These are phyloP conservation scores for Pholiota microspora DNA, from an alignment of 768 basidiomycete genomes.

Conservation along the genomic window DNA sequence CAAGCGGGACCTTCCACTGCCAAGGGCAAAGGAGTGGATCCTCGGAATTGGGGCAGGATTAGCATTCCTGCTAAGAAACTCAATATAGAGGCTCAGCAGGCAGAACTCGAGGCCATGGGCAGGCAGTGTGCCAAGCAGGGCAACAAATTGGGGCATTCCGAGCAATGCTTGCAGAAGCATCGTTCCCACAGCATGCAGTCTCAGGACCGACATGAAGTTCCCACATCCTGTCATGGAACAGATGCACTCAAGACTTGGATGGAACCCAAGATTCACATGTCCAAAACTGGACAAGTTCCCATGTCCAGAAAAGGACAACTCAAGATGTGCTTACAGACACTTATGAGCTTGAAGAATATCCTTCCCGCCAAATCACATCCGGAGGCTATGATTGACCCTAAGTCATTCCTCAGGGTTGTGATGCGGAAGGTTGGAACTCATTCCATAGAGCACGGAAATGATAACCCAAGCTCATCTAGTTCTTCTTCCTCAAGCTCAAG, in stretches of 20 bases:
- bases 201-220: too few relatives aligned
- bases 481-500: neutral
- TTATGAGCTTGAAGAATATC: neutral
- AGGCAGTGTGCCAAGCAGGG: too few relatives aligned
- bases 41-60: neutral
- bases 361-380: neutral
- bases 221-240: too few relatives aligned
- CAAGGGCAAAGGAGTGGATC: constrained; percentile 2
- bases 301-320: neutral
- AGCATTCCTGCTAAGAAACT: neutral
- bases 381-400: neutral
- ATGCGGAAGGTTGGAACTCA: neutral
- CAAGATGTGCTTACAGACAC: neutral
- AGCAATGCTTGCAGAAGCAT: too few relatives aligned
- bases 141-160: too few relatives aligned
- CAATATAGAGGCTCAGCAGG: neutral
- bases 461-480: neutral
- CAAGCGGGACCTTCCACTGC: neutral
- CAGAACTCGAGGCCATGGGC: neutral
- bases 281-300: too few relatives aligned
- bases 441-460: neutral
- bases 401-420: neutral
- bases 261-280: too few relatives aligned
- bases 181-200: too few relatives aligned
- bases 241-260: too few relatives aligned